A percentile compares a stretch with the other conserved stretches of the same genome.
These are phyloP conservation scores for Clohesyomyces aquaticus DNA, from an alignment of 495 filamentous ascomycete genomes.

Conservation along the genomic window DNA sequence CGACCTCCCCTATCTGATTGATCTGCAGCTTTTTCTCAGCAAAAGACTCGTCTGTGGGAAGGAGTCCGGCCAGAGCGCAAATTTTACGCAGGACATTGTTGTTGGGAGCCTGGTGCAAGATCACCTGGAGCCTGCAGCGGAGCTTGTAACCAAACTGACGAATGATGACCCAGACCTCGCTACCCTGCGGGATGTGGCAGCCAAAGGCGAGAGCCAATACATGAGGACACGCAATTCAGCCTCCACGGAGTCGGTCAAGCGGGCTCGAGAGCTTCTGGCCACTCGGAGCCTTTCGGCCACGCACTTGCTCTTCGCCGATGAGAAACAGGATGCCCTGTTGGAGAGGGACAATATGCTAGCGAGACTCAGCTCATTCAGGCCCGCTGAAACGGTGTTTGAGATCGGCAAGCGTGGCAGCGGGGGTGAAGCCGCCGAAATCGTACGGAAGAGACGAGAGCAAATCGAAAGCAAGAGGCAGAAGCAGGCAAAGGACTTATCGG, in stretches of 20 bases:
- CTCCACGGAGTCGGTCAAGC: conserved; percentile 82
- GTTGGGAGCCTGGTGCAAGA: conserved; percentile 74
- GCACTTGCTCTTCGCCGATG: conserved; percentile 76
- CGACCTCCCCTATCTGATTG: conserved; percentile 87
- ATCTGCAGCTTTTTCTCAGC: conserved; percentile 92
- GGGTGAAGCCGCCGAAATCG: conserved; percentile 76
- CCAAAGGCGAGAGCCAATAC: conserved; percentile 92
- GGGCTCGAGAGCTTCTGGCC: conserved; percentile 72
- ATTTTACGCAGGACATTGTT: conserved; percentile 79
- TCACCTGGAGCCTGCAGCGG: conserved; percentile 69
- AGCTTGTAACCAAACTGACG: conserved; percentile 78
- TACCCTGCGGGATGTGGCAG: conserved; percentile 69
- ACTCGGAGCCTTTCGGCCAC: conserved; percentile 69
- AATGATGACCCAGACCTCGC: conserved; percentile 73
- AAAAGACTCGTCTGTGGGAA: conserved; percentile 73
- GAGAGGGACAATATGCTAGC: conserved; percentile 83
- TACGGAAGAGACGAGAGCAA: conserved; percentile 68
- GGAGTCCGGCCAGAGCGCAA: conserved; percentile 56
- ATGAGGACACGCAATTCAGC: conserved; percentile 85
- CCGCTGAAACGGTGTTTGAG: conserved; percentile 93
- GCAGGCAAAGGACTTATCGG: conserved; percentile 26
- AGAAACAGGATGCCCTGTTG: conserved; percentile 62
- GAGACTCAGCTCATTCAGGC: conserved; percentile 81
- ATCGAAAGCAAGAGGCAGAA: conserved; percentile 55
- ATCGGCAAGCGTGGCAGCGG: conserved; percentile 71